These are phyloP conservation scores for Phytophthora agathidicida DNA, from an alignment of 352 stramenopile species.

Conservation along the genomic window DNA sequence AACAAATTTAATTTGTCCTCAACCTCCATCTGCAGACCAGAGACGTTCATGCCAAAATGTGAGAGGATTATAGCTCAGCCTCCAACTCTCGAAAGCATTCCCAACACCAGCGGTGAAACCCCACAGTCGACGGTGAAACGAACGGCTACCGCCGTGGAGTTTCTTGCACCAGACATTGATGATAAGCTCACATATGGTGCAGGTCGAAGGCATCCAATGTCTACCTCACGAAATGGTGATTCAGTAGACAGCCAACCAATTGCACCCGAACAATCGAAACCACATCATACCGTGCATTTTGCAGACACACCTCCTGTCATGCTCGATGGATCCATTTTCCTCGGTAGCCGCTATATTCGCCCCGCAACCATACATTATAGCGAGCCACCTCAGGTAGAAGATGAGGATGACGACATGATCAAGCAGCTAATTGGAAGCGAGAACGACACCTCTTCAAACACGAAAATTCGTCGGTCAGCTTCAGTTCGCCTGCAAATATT, in stretches of 20 bases:
- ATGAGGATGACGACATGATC: constrained; percentile 29
- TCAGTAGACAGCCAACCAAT: not conserved
- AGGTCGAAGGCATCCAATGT: constrained; percentile 1
- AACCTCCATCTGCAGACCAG: too few species aligned
- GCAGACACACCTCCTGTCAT: constrained; percentile 23
- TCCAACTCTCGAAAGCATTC: constrained; percentile 6
- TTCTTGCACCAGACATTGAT: constrained; percentile 32
- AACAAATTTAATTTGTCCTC: too few species aligned
- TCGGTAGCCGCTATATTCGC: constrained; percentile 60
- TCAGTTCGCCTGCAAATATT: constrained; percentile 29
- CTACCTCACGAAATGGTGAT: not conserved
- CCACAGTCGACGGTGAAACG: constrained; percentile 5
- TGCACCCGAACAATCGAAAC: not conserved
- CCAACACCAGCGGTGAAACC: constrained; percentile 1
- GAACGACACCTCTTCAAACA: not conserved
- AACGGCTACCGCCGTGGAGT: constrained; percentile 27
- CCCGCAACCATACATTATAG: constrained; percentile 33
- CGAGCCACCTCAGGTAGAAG: constrained; percentile 26
- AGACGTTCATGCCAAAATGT: too few species aligned
- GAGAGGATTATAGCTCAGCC: not conserved
- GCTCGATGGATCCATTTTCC: constrained; percentile 39
- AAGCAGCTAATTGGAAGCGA: constrained; percentile 24
- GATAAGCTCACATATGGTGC: constrained; percentile 23
- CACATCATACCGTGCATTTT: constrained; percentile 36
- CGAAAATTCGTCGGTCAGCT: not conserved